phyloP scores from a whole-genome alignment of 352 stramenopile species.

The Phytophthora lateralis region DNA sequence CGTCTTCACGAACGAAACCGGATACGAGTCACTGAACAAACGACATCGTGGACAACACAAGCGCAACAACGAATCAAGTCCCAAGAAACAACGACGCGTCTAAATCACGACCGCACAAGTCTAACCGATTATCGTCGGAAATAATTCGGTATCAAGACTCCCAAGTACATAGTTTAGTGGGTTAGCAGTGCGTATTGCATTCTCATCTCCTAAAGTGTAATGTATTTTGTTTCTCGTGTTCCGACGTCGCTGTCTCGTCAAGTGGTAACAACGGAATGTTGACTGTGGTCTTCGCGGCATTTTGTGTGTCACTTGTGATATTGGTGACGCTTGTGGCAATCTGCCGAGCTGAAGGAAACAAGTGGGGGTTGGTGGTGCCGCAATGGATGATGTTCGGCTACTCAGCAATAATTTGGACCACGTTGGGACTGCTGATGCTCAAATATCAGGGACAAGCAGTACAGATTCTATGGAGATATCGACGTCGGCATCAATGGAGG shows the following conservation, averaged over 20 bases:
- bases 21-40: too few relatives aligned
- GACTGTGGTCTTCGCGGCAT: slow-evolving; percentile 18
- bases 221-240: too few relatives aligned
- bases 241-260: slow-evolving; percentile 25
- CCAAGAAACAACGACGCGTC: too few relatives aligned
- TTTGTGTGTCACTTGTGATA: slow-evolving; percentile 20
- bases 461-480: slow-evolving; percentile 26
- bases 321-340: slow-evolving; percentile 25
- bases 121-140: too few relatives aligned
- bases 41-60: too few relatives aligned
- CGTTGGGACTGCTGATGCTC: slow-evolving; percentile 30
- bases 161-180: too few relatives aligned
- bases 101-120: too few relatives aligned
- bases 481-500: slow-evolving; percentile 8
- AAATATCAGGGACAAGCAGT: slow-evolving; percentile 26
- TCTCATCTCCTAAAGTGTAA: too few relatives aligned
- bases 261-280: slow-evolving; percentile 5
- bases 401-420: slow-evolving; percentile 29
- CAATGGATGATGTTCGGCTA: slow-evolving; percentile 32
- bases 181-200: too few relatives aligned
- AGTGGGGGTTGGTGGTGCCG: slow-evolving; percentile 8
- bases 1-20: too few relatives aligned
- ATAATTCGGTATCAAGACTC: too few relatives aligned
- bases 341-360: slow-evolving; percentile 2
- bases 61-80: too few relatives aligned